A percentile compares a stretch with the other conserved stretches of the same genome.
Conservation (phyloP, 495 filamentous ascomycete genomes). For the Penicillium canariense region DNA sequence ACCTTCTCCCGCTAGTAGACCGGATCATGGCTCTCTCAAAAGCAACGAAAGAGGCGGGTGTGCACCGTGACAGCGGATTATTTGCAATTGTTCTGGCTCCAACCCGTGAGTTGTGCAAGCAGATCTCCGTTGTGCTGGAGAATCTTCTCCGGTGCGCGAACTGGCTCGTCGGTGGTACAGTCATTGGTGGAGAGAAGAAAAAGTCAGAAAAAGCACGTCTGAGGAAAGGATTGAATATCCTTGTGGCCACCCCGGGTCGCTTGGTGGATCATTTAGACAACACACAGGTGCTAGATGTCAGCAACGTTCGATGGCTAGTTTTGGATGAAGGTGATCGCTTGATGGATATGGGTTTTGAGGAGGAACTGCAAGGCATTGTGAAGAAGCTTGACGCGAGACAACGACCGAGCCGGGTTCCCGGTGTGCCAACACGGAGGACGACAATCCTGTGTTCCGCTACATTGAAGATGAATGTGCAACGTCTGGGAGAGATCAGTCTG, state of each 20-base stretch:
- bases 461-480: slow-evolving; percentile 93
- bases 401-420: slow-evolving; percentile 45
- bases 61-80: slow-evolving; percentile 80
- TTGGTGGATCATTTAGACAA: slow-evolving; percentile 88
- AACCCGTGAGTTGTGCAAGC: slow-evolving; percentile 88
- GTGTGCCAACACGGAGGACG: slow-evolving; percentile 70
- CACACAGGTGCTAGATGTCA: slow-evolving; percentile 82
- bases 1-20: slow-evolving; percentile 87
- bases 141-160: slow-evolving; percentile 75
- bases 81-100: slow-evolving; percentile 91
- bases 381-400: slow-evolving; percentile 60
- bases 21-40: slow-evolving; percentile 73
- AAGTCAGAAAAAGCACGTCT: slow-evolving; percentile 93
- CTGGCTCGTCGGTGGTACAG: slow-evolving; percentile 88
- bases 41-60: slow-evolving; percentile 21
- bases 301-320: slow-evolving; percentile 87
- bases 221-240: slow-evolving; percentile 89
- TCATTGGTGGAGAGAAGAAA: slow-evolving; percentile 96
- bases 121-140: slow-evolving; percentile 82
- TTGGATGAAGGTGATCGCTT: slow-evolving; percentile 93
- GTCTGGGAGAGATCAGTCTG: slow-evolving; percentile 87
- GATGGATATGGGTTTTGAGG: slow-evolving; percentile 96
- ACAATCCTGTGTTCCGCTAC: slow-evolving; percentile 96
- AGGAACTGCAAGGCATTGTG: slow-evolving; percentile 79
- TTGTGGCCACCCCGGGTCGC: slow-evolving; percentile 91